phyloP scores from a whole-genome alignment of 2,329 filamentous ascomycete genomes.

The Claviceps sp. region DNA sequence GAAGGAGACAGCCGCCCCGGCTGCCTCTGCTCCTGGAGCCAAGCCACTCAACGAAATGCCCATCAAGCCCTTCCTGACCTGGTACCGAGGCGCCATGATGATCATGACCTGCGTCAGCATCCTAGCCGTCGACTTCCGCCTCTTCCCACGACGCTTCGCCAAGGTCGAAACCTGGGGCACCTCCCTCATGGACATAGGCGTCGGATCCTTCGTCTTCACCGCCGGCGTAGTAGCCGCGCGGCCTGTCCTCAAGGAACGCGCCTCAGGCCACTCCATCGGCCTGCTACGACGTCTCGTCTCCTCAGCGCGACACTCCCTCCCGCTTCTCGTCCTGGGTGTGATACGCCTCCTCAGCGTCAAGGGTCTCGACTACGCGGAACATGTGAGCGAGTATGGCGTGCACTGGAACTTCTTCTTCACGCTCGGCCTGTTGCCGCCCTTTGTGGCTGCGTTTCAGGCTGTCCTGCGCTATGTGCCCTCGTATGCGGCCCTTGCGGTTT shows the following conservation, averaged over 20 bases:
- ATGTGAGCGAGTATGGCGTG: slow-evolving; percentile 93
- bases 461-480: slow-evolving; percentile 58
- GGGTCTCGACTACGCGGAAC: slow-evolving; percentile 88
- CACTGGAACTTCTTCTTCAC: slow-evolving; percentile 99
- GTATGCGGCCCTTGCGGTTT: slow-evolving; percentile 59
- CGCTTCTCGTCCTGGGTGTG: slow-evolving; percentile 66
- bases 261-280: slow-evolving; percentile 33
- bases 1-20: not conserved
- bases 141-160: slow-evolving; percentile 88
- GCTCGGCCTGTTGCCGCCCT: slow-evolving; percentile 73
- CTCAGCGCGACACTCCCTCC: slow-evolving; percentile 69
- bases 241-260: slow-evolving; percentile 57
- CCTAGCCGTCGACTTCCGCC: slow-evolving; percentile 86
- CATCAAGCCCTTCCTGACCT: slow-evolving; percentile 82
- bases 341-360: slow-evolving; percentile 82
- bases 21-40: not conserved
- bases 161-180: slow-evolving; percentile 99
- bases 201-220: slow-evolving; percentile 94
- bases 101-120: slow-evolving; percentile 81
- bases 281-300: slow-evolving; percentile 45
- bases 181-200: slow-evolving; percentile 95
- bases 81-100: slow-evolving; percentile 85
- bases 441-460: slow-evolving; percentile 71
- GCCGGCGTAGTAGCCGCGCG: slow-evolving; percentile 82
- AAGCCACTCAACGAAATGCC: slow-evolving; percentile 40